A percentile compares a stretch with the other conserved stretches of the same genome.
Conservation (phyloP, 192 early-diverging fungal genomes). For the Entomortierella lignicola region DNA sequence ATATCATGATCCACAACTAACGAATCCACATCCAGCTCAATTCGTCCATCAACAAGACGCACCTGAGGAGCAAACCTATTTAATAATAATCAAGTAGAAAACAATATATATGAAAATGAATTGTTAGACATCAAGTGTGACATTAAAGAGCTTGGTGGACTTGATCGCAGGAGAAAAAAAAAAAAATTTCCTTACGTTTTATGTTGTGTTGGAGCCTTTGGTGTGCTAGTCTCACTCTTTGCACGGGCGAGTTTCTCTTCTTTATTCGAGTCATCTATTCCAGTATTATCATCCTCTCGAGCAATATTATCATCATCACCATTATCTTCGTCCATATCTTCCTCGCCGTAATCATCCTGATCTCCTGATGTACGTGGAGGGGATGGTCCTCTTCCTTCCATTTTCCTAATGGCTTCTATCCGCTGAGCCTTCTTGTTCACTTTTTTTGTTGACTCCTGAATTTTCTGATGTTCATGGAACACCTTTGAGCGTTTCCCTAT, state of each 20-base stretch:
- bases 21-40: slow-evolving; percentile 47
- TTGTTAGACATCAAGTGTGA: background rate
- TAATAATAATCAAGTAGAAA: background rate
- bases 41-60: slow-evolving; percentile 42
- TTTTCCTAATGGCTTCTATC: slow-evolving; percentile 3
- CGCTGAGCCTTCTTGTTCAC: slow-evolving; percentile 19
- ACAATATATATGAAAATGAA: background rate
- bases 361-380: background rate
- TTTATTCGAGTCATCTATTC: background rate
- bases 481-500: slow-evolving; percentile 25
- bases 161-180: background rate
- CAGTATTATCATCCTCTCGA: background rate
- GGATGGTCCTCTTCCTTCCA: slow-evolving; percentile 23
- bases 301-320: background rate
- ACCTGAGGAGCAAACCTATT: slow-evolving; percentile 50
- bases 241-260: slow-evolving; percentile 3
- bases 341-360: slow-evolving; percentile 6
- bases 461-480: slow-evolving; percentile 26
- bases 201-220: background rate
- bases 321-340: background rate
- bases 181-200: slow-evolving; percentile 35
- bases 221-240: slow-evolving; percentile 11
- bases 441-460: slow-evolving; percentile 17
- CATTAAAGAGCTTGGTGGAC: background rate
- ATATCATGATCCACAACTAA: slow-evolving; percentile 43